Evolutionary conservation across 202 grass and related monocot species (phyloP).

Genomic region (Panicum hallii): DNA sequence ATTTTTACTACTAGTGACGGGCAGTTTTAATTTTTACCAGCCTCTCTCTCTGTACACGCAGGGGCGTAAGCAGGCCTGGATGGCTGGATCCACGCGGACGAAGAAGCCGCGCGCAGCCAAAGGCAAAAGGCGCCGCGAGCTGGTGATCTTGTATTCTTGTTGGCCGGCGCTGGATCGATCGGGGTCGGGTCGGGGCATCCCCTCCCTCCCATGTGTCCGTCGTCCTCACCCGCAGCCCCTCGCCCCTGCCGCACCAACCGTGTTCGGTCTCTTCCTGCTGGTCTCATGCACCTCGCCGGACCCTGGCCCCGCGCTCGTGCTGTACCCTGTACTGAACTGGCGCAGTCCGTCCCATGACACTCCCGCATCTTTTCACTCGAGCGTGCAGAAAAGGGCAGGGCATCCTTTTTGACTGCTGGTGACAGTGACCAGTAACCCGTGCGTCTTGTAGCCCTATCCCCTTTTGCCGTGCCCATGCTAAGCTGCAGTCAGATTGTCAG

Average conservation of each 20-base stretch:
- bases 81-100: not conserved
- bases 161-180: conserved; percentile 23
- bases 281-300: not conserved
- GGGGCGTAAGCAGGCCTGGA: no score
- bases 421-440: not conserved
- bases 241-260: conserved; percentile 6
- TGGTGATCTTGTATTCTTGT: not conserved
- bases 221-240: not conserved
- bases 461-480: no score
- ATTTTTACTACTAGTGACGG: no score
- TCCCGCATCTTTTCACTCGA: not conserved
- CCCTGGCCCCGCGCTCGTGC: not conserved
- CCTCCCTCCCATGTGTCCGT: conserved; percentile 17
- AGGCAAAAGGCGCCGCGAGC: not conserved
- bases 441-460: not conserved
- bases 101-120: not conserved
- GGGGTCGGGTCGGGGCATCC: not conserved
- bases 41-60: not conserved
- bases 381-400: not conserved
- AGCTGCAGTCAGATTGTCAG: no score
- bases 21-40: not conserved
- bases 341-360: not conserved
- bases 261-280: not conserved
- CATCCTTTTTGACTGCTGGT: not conserved
- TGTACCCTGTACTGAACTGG: not conserved